Conservation (phyloP, 225 moss, liverwort and hornwort species). For the Rhytidiadelphus loreus region DNA sequence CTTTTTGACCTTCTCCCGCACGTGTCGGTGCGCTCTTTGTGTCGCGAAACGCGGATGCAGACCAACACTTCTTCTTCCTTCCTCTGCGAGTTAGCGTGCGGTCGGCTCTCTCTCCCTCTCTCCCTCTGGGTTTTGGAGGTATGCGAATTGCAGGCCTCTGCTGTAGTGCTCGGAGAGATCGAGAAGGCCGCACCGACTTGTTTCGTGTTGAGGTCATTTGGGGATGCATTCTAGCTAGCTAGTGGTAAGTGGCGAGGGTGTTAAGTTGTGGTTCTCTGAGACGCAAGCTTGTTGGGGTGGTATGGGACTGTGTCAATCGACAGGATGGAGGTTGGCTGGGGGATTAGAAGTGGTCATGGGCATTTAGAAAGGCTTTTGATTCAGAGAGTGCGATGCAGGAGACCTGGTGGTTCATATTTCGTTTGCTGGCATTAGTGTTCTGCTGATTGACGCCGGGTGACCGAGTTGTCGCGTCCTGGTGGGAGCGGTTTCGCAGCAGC, state of each 20-base stretch:
- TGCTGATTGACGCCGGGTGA: background rate
- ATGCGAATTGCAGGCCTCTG: background rate
- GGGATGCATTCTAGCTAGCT: background rate
- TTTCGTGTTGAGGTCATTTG: background rate
- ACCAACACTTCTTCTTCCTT: background rate
- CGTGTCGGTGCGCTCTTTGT: conserved; percentile 38
- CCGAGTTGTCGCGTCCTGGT: conserved; percentile 17
- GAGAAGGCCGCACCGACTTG: background rate
- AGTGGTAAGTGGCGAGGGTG: background rate
- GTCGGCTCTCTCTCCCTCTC: background rate
- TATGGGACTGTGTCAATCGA: background rate
- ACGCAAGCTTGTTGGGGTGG: background rate
- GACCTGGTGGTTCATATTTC: background rate
- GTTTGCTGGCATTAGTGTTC: background rate
- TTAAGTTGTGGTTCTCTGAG: background rate
- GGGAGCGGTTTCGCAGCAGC: background rate
- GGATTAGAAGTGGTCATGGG: background rate
- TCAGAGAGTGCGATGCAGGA: background rate
- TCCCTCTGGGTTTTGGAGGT: background rate
- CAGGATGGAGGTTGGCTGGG: conserved; percentile 1
- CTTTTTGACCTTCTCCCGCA: conserved; percentile 21
- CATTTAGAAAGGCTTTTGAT: background rate
- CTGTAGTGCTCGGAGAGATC: background rate
- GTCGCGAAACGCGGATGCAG: conserved; percentile 13
- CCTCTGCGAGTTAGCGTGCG: background rate